Base-by-base conservation (phyloP, 257 asterid genomes). In the Craterostigma plantagineum region DNA sequence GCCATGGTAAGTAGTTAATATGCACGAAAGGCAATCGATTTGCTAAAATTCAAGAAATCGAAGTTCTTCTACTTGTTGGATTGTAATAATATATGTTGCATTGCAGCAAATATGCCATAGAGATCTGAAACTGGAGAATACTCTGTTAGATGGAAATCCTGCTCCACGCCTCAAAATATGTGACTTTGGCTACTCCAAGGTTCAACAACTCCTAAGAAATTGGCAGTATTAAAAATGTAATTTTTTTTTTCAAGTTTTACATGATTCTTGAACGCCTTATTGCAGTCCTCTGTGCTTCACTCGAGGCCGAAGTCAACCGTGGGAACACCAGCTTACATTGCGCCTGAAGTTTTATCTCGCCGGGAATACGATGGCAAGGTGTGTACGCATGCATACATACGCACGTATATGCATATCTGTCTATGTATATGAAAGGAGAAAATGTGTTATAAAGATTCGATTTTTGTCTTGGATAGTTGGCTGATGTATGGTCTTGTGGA, bases 321-420 rank as follows among this genome's bases (percentile, higher is more conserved):
- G 0, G 92, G 92, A 18, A 72, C 90, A 2, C 92, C 87, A 2
- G 92, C 87, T 4, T 75, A 76, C 41, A 75, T 79, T 36, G 87
- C 83, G 2, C 87, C 92, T 0, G 92, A 72, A 51, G 92, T 79
- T 42, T 68, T 78, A 18, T 70, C 73, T 16, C 68, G 92, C n/a
- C 63, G 72, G 16, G 92, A 78, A 52, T 78, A 78, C 42, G 92
- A 78, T 27, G 86, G 92, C 55, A 78, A 78, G 79, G 92, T 78
- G 51, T 0, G 9, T 27, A 8, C 4, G 12, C 3, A 3, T 11
- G 9, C 12, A 11, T 6, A 12, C n/a, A 6, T 10, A 9, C 1
- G 7, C n/a, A n/a, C n/a, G n/a, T 43, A 7, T 10, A 3, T 16
- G n/a, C n/a, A n/a, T n/a, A n/a, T n/a, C n/a, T n/a, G 6, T 11